A percentile compares a stretch with the other conserved stretches of the same genome.
Evolutionary conservation across 768 basidiomycete genomes (phyloP).

Genomic region (Psilocybe subaeruginosa): DNA sequence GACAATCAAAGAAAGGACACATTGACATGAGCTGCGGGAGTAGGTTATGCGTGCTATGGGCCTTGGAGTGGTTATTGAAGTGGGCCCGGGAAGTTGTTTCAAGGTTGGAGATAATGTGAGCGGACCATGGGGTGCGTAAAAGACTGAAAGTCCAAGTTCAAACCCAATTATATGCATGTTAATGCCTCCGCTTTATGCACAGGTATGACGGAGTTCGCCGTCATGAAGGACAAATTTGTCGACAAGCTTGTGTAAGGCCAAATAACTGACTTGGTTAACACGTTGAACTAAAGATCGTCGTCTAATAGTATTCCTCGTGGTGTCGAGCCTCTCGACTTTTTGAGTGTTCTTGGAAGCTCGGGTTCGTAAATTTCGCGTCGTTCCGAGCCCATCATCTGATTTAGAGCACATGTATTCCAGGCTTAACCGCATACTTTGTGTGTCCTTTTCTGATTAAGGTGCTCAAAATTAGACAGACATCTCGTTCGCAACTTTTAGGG

Average conservation of each 20-base stretch:
- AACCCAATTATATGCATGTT: neutral
- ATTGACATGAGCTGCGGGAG: neutral
- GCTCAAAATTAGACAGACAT: neutral
- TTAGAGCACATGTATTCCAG: constrained; percentile 34
- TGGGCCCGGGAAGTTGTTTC: constrained; percentile 56
- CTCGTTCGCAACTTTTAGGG: constrained; percentile 51
- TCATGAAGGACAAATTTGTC: constrained; percentile 56
- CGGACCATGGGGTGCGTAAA: constrained; percentile 58
- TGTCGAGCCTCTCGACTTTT: constrained; percentile 69
- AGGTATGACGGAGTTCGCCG: constrained; percentile 83
- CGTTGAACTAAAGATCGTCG: neutral
- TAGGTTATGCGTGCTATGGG: constrained; percentile 75
- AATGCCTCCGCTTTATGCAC: neutral
- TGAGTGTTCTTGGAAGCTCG: constrained; percentile 76
- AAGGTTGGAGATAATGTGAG: constrained; percentile 71
- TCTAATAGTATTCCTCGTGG: constrained; percentile 58
- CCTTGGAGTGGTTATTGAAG: constrained; percentile 66
- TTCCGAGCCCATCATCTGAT: neutral
- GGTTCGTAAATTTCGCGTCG: constrained; percentile 51
- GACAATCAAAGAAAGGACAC: neutral
- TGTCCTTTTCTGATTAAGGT: constrained; percentile 18
- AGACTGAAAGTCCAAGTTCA: too few species aligned
- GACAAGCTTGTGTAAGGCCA: constrained; percentile 57
- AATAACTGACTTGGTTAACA: neutral
- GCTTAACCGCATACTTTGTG: constrained; percentile 91